Conservation (phyloP, 2,329 filamentous ascomycete species). For the Chaetomium sp. region DNA sequence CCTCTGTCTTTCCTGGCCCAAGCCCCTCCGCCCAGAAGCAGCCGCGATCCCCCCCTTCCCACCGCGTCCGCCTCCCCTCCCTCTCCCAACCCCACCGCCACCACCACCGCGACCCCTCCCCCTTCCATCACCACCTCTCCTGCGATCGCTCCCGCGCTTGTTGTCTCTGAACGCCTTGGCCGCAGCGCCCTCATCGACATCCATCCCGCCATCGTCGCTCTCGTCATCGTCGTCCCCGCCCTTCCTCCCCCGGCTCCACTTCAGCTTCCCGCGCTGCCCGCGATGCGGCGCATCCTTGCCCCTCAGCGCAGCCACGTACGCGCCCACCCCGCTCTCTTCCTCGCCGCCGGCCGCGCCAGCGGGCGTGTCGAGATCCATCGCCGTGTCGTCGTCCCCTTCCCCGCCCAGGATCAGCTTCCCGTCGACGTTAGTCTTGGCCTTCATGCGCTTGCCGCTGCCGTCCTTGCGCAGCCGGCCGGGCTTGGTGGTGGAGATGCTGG, state of each 20-base stretch:
- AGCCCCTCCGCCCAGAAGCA: slow-evolving; percentile 38
- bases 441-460: slow-evolving; percentile 59
- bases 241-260: slow-evolving; percentile 61
- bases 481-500: slow-evolving; percentile 90
- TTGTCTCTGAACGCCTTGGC: slow-evolving; percentile 54
- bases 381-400: slow-evolving; percentile 52
- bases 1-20: slow-evolving; percentile 40
- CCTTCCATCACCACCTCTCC: slow-evolving; percentile 5
- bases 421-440: slow-evolving; percentile 72
- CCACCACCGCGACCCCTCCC: slow-evolving; percentile 16
- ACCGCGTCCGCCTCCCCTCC: slow-evolving; percentile 14
- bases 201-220: slow-evolving; percentile 49
- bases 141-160: slow-evolving; percentile 13
- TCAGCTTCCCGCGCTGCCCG: slow-evolving; percentile 67
- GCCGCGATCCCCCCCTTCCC: slow-evolving; percentile 38
- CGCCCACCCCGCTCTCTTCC: slow-evolving; percentile 59
- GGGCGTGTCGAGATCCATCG: slow-evolving; percentile 62
- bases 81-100: slow-evolving; percentile 15
- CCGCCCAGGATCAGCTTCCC: slow-evolving; percentile 78
- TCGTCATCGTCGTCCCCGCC: slow-evolving; percentile 52
- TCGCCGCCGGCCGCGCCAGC: slow-evolving; percentile 37
- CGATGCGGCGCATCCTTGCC: slow-evolving; percentile 66
- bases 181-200: slow-evolving; percentile 42
- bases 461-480: slow-evolving; percentile 67
- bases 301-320: slow-evolving; percentile 70